phyloP scores from a whole-genome alignment of 1,284 basidiomycete species.

The Rhizopogon parksii region DNA sequence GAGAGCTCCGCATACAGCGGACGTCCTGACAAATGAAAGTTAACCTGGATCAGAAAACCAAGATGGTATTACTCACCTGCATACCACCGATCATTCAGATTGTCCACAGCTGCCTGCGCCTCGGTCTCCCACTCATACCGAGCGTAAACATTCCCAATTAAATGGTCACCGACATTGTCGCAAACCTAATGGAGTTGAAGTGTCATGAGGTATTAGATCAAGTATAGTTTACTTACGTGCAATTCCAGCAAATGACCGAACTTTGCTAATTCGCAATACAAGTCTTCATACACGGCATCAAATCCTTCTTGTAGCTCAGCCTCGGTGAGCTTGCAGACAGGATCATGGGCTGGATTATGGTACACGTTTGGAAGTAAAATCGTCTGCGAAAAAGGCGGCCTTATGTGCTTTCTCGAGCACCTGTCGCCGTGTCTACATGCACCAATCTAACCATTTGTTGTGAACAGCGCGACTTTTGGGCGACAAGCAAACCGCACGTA shows the following conservation, averaged over 20 bases:
- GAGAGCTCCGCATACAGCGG: constrained; percentile 98
- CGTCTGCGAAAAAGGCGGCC: constrained; percentile 95
- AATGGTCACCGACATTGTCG: constrained; percentile 98
- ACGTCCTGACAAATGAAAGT: constrained; percentile 49
- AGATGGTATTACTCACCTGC: constrained; percentile 55
- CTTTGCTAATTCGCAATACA: constrained; percentile 89
- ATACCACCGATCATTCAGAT: constrained; percentile 96
- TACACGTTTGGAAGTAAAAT: constrained; percentile 98
- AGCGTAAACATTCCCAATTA: constrained; percentile 98
- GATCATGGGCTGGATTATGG: constrained; percentile 93
- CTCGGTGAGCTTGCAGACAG: constrained; percentile 78
- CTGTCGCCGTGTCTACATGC: constrained; percentile 95
- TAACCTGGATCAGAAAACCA: background rate
- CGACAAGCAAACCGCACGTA: constrained; percentile 28
- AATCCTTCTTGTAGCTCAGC: constrained; percentile 93
- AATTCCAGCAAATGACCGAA: constrained; percentile 95
- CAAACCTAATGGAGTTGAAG: constrained; percentile 59
- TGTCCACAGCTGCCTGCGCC: constrained; percentile 89
- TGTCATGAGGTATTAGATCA: background rate
- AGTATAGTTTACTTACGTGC: constrained; percentile 55
- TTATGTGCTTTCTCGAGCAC: constrained; percentile 96
- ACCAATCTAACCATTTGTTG: constrained; percentile 60
- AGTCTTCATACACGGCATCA: constrained; percentile 94
- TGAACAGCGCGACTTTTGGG: constrained; percentile 6
- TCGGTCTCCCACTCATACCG: constrained; percentile 99